Conservation (phyloP, 257 asterid species). For the Rubia yunnanensis region DNA sequence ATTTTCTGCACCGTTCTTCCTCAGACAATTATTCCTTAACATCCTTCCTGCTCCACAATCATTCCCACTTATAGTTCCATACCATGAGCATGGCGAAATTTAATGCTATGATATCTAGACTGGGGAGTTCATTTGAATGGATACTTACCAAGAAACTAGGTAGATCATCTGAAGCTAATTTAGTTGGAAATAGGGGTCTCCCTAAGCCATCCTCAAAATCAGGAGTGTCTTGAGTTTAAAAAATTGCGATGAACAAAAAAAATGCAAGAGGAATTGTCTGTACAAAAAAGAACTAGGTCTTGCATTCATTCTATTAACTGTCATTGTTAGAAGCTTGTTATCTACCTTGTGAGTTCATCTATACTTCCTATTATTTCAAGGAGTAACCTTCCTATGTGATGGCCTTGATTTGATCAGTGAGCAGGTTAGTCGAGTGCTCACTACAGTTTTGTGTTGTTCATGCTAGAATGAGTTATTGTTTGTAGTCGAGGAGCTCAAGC, state of each 20-base stretch:
- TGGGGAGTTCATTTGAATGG: conserved; percentile 90
- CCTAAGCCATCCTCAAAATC: conserved; percentile 57
- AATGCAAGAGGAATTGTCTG: conserved; percentile 46
- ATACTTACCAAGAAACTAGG: conserved; percentile 80
- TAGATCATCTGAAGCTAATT: conserved; percentile 77
- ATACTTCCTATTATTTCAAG: conserved; percentile 87
- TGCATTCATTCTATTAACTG: conserved; percentile 64
- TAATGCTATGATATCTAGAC: conserved; percentile 77
- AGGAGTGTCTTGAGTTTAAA: conserved; percentile 54
- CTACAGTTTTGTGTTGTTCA: neutral
- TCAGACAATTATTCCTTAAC: conserved; percentile 70
- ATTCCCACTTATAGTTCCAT: conserved; percentile 87
- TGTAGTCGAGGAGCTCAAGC: neutral
- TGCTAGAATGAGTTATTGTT: neutral
- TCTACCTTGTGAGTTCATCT: conserved; percentile 87
- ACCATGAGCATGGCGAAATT: conserved; percentile 92
- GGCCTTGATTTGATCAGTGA: conserved; percentile 94
- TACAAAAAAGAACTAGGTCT: conserved; percentile 82
- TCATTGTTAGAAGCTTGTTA: conserved; percentile 79
- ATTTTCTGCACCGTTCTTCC: conserved; percentile 95
- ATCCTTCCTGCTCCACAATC: conserved; percentile 78
- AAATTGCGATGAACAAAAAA: conserved; percentile 48
- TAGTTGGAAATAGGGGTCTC: conserved; percentile 31
- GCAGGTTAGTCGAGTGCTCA: conserved; percentile 43
- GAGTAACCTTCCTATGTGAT: conserved; percentile 66